Conservation (phyloP, 768 basidiomycete species). For the Terana coerulea region DNA sequence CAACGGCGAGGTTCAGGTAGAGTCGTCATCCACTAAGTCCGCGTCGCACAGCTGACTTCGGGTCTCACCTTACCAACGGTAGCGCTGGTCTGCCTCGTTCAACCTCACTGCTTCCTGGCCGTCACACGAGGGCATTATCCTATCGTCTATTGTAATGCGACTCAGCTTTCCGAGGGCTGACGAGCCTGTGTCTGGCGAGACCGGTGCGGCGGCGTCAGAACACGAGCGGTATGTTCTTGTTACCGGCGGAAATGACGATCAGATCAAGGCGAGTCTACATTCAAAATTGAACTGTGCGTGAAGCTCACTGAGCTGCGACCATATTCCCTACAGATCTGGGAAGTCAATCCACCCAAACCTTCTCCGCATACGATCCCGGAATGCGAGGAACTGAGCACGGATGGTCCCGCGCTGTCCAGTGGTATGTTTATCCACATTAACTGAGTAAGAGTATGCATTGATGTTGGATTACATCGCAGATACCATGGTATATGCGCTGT, state of each 20-base stretch:
- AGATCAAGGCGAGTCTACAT: conserved; percentile 60
- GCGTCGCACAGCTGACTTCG: too few species aligned
- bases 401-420: conserved; percentile 8
- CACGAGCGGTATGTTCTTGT: conserved; percentile 42
- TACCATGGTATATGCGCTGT: conserved; percentile 72
- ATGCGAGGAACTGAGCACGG: background rate
- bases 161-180: background rate
- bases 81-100: conserved; percentile 85
- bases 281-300: conserved; percentile 1
- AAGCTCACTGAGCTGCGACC: background rate
- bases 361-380: conserved; percentile 6
- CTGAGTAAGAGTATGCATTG: too few species aligned
- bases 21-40: too few species aligned
- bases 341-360: conserved; percentile 26
- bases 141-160: conserved; percentile 67
- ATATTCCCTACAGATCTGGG: conserved; percentile 32
- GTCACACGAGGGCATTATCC: conserved; percentile 76
- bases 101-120: conserved; percentile 81
- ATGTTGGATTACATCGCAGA: conserved; percentile 36
- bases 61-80: conserved; percentile 2
- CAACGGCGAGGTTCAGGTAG: conserved; percentile 67
- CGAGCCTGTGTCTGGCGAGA: background rate
- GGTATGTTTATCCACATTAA: conserved; percentile 11
- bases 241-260: conserved; percentile 83
- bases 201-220: background rate